A percentile compares a stretch with the other conserved stretches of the same genome.
Evolutionary conservation across 2,329 filamentous ascomycete species (phyloP).

Genomic region (Stagonosporopsis cucurbitacearum): DNA sequence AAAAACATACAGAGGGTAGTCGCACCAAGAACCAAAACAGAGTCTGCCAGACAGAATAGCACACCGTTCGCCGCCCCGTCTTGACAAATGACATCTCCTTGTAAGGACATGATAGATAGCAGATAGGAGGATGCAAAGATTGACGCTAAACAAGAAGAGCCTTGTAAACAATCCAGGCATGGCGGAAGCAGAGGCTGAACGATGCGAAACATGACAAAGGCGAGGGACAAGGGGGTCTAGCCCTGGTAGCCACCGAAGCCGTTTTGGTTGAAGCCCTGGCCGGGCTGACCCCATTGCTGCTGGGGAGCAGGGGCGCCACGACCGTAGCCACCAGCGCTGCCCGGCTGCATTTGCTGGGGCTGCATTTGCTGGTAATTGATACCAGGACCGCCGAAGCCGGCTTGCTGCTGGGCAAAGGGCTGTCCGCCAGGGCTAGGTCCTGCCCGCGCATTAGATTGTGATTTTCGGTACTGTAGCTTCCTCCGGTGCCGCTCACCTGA

Average conservation of each 20-base stretch:
- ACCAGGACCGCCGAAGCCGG: slow-evolving; percentile 69
- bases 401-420: slow-evolving; percentile 61
- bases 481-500: slow-evolving; percentile 55
- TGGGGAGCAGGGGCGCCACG: slow-evolving; percentile 69
- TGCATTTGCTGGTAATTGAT: slow-evolving; percentile 52
- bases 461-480: slow-evolving; percentile 46
- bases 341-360: slow-evolving; percentile 53
- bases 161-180: slow-evolving; percentile 46
- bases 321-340: slow-evolving; percentile 82
- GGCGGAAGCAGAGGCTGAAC: slow-evolving; percentile 40
- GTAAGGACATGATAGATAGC: slow-evolving; percentile 43
- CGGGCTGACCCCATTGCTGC: slow-evolving; percentile 61
- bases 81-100: slow-evolving; percentile 35
- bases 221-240: slow-evolving; percentile 46
- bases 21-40: slow-evolving; percentile 28
- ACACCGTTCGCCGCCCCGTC: slow-evolving; percentile 34
- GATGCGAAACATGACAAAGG: slow-evolving; percentile 38
- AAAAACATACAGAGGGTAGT: slow-evolving; percentile 39
- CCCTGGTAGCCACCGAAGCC: slow-evolving; percentile 67
- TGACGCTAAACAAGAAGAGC: slow-evolving; percentile 47
- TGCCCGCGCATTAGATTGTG: slow-evolving; percentile 50
- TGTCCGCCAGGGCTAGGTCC: slow-evolving; percentile 66
- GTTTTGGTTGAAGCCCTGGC: slow-evolving; percentile 57
- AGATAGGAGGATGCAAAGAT: slow-evolving; percentile 41
- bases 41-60: slow-evolving; percentile 22